A percentile compares a stretch with the other conserved stretches of the same genome.
phyloP scores from a whole-genome alignment of 176 grass and related monocot genomes.

The Guadua angustifolia region DNA sequence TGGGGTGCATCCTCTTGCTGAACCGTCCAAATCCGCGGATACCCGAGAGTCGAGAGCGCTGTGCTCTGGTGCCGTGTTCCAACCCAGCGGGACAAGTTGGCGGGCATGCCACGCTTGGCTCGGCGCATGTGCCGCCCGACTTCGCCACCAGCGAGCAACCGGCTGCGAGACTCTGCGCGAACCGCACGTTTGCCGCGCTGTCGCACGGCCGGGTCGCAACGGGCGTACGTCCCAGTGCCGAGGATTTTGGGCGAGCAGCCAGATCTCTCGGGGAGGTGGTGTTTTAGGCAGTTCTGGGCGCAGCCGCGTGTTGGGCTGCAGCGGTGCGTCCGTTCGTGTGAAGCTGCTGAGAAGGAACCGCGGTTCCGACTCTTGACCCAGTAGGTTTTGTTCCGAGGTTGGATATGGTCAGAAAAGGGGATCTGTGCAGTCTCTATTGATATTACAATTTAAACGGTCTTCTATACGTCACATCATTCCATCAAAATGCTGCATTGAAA shows the following conservation, averaged over 20 bases:
- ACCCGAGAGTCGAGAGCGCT: slow-evolving; percentile 21
- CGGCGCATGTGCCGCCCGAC: slow-evolving; percentile 35
- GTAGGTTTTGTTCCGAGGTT: background rate
- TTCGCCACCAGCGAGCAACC: background rate
- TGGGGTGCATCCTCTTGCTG: slow-evolving; percentile 33
- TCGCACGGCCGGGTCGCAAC: background rate
- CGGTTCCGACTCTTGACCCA: background rate
- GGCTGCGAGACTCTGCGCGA: background rate
- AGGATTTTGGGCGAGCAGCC: background rate
- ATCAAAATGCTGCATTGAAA: no score
- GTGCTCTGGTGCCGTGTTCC: background rate
- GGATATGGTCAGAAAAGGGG: no score
- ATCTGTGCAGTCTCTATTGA: no score
- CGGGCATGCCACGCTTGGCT: background rate
- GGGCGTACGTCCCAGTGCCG: background rate
- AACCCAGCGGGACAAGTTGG: background rate
- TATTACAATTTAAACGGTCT: no score
- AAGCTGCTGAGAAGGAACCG: background rate
- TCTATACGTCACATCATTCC: no score
- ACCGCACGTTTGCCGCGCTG: slow-evolving; percentile 8
- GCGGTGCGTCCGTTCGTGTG: background rate
- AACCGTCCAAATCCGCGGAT: slow-evolving; percentile 46
- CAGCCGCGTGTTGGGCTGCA: slow-evolving; percentile 21
- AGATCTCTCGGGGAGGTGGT: slow-evolving; percentile 15
- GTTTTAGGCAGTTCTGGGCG: slow-evolving; percentile 3